phyloP scores from a whole-genome alignment of 208 protist genomes.

The Leishmania gerbilli region DNA sequence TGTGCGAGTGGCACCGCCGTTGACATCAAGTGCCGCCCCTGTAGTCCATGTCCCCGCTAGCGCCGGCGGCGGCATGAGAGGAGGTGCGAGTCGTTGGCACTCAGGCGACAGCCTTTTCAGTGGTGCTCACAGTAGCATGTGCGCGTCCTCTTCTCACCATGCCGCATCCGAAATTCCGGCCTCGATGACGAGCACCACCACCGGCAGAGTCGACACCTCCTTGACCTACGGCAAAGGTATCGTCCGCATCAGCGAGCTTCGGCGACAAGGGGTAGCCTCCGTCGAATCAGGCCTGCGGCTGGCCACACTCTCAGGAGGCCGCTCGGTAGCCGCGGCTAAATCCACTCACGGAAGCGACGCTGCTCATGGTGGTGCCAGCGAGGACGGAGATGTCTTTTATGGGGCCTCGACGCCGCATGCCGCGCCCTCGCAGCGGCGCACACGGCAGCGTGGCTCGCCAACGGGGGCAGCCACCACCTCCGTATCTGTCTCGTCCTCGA shows the following conservation, averaged over 20 bases:
- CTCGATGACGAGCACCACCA: neutral
- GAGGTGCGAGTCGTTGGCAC: neutral
- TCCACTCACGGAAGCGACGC: neutral
- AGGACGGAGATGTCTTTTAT: neutral
- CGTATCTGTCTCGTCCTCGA: neutral
- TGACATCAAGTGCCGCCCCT: neutral
- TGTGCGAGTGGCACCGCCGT: constrained; percentile 8
- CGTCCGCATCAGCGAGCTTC: constrained; percentile 74
- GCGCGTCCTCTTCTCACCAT: neutral
- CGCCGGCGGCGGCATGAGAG: neutral
- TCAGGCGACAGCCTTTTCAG: neutral
- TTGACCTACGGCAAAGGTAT: constrained; percentile 58
- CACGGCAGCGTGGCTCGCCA: neutral
- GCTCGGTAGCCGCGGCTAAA: neutral
- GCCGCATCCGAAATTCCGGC: neutral
- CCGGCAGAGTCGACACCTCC: neutral
- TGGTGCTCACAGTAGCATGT: neutral
- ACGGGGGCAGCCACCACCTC: neutral
- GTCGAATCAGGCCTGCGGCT: constrained; percentile 24
- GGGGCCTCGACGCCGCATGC: neutral
- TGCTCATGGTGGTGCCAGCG: neutral
- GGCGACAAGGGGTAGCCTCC: constrained; percentile 15
- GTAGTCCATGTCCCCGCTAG: neutral
- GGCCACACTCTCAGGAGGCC: constrained; percentile 1
- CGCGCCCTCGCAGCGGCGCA: too few species aligned